A percentile compares a stretch with the other conserved stretches of the same genome.
These are phyloP conservation scores for Bonia amplexicaulis DNA, from an alignment of 176 grass and related monocot species.

Conservation along the genomic window DNA sequence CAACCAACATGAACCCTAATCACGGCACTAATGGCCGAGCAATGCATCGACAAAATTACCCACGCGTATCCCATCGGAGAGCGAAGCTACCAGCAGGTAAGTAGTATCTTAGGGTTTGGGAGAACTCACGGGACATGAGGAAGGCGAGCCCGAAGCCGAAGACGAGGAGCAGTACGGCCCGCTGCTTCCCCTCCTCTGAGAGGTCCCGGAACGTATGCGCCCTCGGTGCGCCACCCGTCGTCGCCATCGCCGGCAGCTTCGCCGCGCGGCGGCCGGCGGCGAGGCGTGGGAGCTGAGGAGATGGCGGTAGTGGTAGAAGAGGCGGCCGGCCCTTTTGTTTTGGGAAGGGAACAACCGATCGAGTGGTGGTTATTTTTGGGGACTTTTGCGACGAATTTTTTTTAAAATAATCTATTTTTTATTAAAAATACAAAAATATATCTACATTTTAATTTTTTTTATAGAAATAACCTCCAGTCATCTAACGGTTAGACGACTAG, in stretches of 20 bases:
- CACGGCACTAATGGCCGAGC: background rate
- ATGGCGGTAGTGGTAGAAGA: background rate
- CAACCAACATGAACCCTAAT: conserved; percentile 27
- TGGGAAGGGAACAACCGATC: conserved; percentile 8
- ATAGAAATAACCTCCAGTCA: no score
- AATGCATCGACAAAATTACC: background rate
- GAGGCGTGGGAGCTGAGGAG: background rate
- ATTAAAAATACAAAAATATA: no score
- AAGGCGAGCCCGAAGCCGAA: conserved; percentile 51
- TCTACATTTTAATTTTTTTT: no score
- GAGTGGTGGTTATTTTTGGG: background rate
- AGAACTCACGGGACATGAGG: conserved; percentile 52
- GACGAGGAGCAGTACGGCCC: conserved; percentile 49
- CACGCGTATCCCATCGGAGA: background rate
- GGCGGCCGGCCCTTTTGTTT: conserved; percentile 6
- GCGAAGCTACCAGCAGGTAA: background rate
- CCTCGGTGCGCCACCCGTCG: background rate
- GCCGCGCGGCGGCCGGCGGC: background rate
- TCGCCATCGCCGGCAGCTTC: conserved; percentile 20
- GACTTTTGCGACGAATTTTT: no score
- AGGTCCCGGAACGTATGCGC: conserved; percentile 45
- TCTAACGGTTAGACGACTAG: no score
- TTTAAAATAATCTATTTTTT: no score
- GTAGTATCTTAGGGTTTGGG: background rate
- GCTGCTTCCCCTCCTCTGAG: conserved; percentile 59